A percentile compares a stretch with the other conserved stretches of the same genome.
Evolutionary conservation across 73 alveolate species (phyloP).

Genomic region (Blepharisma stoltei): DNA sequence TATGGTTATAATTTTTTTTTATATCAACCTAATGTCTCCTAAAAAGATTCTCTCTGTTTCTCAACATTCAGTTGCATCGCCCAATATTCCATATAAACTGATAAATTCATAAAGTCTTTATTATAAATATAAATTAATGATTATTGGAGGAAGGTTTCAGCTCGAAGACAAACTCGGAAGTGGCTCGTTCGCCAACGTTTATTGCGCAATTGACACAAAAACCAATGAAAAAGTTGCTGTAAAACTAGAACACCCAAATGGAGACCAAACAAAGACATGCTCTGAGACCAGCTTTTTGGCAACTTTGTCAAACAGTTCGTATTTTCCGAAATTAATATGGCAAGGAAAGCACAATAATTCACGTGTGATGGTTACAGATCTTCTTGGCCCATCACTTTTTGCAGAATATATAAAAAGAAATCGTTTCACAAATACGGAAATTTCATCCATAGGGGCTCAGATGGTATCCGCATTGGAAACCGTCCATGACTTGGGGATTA

Average conservation of each 20-base stretch:
- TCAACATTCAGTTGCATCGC: no score
- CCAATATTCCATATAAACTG: no score
- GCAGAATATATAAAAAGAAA: not conserved
- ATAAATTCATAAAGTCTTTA: no score
- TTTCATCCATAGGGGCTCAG: slow-evolving; percentile 14
- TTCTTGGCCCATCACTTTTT: not conserved
- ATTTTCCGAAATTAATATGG: slow-evolving; percentile 15
- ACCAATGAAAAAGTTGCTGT: not conserved
- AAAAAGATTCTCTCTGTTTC: no score
- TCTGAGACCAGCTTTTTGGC: not conserved
- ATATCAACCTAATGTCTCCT: no score
- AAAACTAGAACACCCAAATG: not conserved
- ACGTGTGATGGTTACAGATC: not conserved
- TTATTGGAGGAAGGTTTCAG: not conserved
- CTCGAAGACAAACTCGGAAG: slow-evolving; percentile 13
- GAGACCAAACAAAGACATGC: not conserved
- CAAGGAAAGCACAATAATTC: not conserved
- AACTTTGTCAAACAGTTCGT: not conserved
- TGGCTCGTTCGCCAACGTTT: slow-evolving; percentile 1
- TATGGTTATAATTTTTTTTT: no score
- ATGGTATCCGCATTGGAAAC: slow-evolving; percentile 43
- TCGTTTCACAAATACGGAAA: not conserved
- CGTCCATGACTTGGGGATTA: slow-evolving; percentile 41
- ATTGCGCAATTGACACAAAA: not conserved
- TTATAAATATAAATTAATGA: no score